Percentiles rank a stretch among this genome's conserved stretches.
phyloP scores from a whole-genome alignment of 2,329 filamentous ascomycete species.

The Trichoderma oligosporum region DNA sequence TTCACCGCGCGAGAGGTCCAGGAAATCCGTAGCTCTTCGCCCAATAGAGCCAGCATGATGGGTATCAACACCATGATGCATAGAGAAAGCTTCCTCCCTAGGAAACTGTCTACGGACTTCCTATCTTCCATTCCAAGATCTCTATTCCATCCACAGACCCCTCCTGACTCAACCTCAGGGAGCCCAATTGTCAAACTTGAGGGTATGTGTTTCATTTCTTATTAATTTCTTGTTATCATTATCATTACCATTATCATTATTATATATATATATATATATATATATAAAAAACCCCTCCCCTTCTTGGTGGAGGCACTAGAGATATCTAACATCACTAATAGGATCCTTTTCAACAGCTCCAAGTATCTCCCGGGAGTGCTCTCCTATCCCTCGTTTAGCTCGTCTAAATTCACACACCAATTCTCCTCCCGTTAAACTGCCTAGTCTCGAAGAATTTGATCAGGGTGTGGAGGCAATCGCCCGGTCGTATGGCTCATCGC shows the following conservation, averaged over 20 bases:
- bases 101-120: constrained; percentile 25
- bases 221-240: not conserved
- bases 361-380: constrained; percentile 25
- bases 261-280: too few relatives aligned
- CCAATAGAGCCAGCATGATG: constrained; percentile 22
- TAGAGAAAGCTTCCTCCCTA: constrained; percentile 19
- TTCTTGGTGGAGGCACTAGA: not conserved
- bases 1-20: constrained; percentile 17
- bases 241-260: too few relatives aligned
- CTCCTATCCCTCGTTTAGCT: constrained; percentile 27
- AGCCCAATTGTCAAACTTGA: constrained; percentile 35
- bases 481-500: constrained; percentile 30
- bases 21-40: constrained; percentile 20
- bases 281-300: too few relatives aligned
- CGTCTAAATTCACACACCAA: constrained; percentile 20
- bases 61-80: constrained; percentile 24
- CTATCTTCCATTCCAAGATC: constrained; percentile 23
- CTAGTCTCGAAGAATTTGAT: constrained; percentile 38
- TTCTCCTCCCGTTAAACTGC: constrained; percentile 28
- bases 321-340: constrained; percentile 17
- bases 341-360: constrained; percentile 27
- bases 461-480: constrained; percentile 37
- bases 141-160: constrained; percentile 28
- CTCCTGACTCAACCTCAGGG: constrained; percentile 34
- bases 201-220: constrained; percentile 24